Evolutionary conservation across 306 rosid genomes (phyloP).

Genomic region (Cajanus cajan): DNA sequence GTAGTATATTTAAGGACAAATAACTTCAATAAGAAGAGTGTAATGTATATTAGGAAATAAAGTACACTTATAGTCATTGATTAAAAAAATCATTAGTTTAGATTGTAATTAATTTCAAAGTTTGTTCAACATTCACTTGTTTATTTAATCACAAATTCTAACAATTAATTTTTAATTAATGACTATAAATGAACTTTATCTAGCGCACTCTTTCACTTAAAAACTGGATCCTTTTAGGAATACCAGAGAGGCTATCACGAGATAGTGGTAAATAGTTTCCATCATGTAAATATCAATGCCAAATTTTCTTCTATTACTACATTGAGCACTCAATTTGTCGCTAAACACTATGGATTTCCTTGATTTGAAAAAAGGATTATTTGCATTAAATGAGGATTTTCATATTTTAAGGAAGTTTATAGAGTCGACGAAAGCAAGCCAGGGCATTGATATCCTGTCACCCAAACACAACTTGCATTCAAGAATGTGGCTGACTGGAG

Average conservation of each 20-base stretch:
- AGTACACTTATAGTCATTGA: not conserved
- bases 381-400: not conserved
- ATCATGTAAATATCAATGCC: constrained; percentile 34
- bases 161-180: not conserved
- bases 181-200: not conserved
- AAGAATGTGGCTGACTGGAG: not conserved
- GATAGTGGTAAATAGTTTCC: constrained; percentile 14
- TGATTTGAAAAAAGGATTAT: not conserved
- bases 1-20: not conserved
- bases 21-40: not conserved
- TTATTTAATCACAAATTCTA: not conserved
- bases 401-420: not conserved
- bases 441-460: not conserved
- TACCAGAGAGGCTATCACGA: constrained; percentile 33
- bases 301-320: not conserved
- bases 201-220: not conserved
- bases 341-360: not conserved
- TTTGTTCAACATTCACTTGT: not conserved
- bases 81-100: not conserved
- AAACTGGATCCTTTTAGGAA: not conserved
- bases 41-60: not conserved
- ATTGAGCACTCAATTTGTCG: constrained; percentile 29
- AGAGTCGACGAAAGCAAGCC: not conserved
- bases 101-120: not conserved
- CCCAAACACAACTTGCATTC: not conserved